Base-by-base conservation (phyloP, 1,139 yeast genomes). In the Blastobotrys elegans region DNA sequence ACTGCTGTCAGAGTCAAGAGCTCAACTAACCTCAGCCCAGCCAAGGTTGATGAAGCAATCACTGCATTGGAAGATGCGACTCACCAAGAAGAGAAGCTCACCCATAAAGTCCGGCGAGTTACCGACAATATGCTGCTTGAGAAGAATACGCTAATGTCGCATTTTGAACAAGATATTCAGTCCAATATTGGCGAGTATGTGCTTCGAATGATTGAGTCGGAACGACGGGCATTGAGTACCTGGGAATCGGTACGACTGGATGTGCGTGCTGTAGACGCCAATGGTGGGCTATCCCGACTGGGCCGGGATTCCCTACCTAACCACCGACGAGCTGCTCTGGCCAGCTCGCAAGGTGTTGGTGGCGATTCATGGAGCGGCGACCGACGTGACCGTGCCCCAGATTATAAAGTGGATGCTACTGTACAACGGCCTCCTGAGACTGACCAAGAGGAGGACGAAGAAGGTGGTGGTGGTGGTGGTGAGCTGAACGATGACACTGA, bases 21-120 rank as follows among this genome's bases (percentile, higher is more conserved):
- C 52, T 84, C 82, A 55, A 72, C 89, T 21, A 79, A 86, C 44
- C 81, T 88, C 47, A 92, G 85, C 60, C 96, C 97, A 0, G 67
- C 84, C 33, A 87, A 84, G 61, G 96, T 89, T 1, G 97, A 92
- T 59, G 97, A 90, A 55, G 95, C 97, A 0, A 77, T 90, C 37
- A 72, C 83, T 47, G 73, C 87, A 11, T 72, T 90, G 48, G 96
- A 90, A 60, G 79, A 77, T 41, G 95, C 96, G 1, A 78, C 85
- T n/a, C 79, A 79, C 53, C 74, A 78, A 11, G 96, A 90, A 61
- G 87, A 84, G 55, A 82, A 81, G 33, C 71, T 90, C 48, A 79
- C 82, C 17, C 69, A 78, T 53, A 94, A 87, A 59, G 83, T 90
- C 31, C 80, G 84, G 50, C 73, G 96, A 52, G 84, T 92, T 22